Conservation (phyloP, 2,329 filamentous ascomycete species). For the Diaporthe vaccinii region DNA sequence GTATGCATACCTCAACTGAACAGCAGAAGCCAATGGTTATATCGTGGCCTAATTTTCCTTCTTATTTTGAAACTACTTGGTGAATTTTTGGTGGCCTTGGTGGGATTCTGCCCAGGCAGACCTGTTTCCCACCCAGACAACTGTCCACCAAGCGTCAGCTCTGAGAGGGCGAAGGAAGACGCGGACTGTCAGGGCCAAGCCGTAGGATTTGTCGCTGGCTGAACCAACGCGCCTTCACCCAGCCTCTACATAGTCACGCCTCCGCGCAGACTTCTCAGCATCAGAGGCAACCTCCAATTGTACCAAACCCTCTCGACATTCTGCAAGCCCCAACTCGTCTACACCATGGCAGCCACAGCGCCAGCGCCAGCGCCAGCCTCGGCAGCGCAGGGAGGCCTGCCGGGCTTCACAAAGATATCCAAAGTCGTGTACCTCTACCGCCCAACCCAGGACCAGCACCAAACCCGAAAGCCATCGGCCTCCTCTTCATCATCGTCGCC, state of each 20-base stretch:
- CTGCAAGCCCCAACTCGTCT: not conserved
- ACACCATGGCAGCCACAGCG: conserved; percentile 35
- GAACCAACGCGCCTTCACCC: not conserved
- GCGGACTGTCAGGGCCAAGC: not conserved
- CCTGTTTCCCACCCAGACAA: not conserved
- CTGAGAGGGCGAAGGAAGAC: not conserved
- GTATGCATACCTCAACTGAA: not conserved
- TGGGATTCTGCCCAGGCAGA: too few relatives aligned
- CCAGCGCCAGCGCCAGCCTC: conserved; percentile 31
- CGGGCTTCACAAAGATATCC: conserved; percentile 35
- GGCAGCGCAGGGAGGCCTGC: conserved; percentile 31
- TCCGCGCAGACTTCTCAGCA: not conserved
- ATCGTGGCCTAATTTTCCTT: not conserved
- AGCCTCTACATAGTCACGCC: not conserved
- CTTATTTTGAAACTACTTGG: not conserved
- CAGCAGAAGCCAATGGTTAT: too few relatives aligned
- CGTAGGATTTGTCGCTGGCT: not conserved
- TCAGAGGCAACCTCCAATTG: not conserved
- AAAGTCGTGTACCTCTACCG: conserved; percentile 28
- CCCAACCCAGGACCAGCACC: conserved; percentile 3
- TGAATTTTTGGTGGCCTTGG: not conserved
- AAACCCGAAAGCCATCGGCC: conserved; percentile 31
- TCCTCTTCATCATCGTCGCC: conserved; percentile 48
- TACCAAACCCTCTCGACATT: not conserved
- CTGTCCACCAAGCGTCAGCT: not conserved